Evolutionary conservation across 2,329 filamentous ascomycete species (phyloP), one percentile per base, ranked within the genome.

Genomic region (Daldinia sp.): DNA sequence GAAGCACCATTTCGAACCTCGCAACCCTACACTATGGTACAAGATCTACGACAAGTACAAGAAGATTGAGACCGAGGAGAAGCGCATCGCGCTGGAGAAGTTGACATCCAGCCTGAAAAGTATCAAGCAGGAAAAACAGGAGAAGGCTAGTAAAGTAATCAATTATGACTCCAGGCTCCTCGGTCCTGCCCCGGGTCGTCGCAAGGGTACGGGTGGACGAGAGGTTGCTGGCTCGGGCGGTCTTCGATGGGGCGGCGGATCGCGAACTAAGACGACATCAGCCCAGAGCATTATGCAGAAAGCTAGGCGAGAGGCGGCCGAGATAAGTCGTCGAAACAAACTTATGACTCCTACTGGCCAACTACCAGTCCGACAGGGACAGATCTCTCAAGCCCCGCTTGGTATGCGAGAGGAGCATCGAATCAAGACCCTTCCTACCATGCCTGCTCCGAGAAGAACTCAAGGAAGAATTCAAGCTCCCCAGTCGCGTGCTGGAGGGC

Each of bases 31-130:
- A 32, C 87, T 87, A 62, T 97, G 93, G 93, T 87, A 89, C 74
- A 87, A 90, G 57, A 83, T 96, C 11, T 97, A 96, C 78, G 80
- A 83, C 67, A 87, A 87, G 66, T 89, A 94, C 72, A 83, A 86
- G 67, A 81, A 80, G 39, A 81, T 89, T 64, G 84, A 87, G 34
- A 80, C 85, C 30, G 78, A 82, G 52, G 81, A 85, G 53, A 81
- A 90, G 6, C 80, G 81, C 3, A 80, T 81, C 19, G 88, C 89
- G 67, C 83, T 86, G 60, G 83, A 82, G 61, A 81, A 80, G 54
- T 79, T 93, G 58, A 84, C 81, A 70, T 81, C 80, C 47, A 83
- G 85, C 39, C 78, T 90, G 45, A 81, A 83, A 11, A 85, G 82
- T 11, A 81, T 90, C 64, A 82, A 84, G 70, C 79, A 85, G 60